A percentile compares a stretch with the other conserved stretches of the same genome.
Conservation (phyloP, 208 protist genomes). For the Trypanosoma melophagium region DNA sequence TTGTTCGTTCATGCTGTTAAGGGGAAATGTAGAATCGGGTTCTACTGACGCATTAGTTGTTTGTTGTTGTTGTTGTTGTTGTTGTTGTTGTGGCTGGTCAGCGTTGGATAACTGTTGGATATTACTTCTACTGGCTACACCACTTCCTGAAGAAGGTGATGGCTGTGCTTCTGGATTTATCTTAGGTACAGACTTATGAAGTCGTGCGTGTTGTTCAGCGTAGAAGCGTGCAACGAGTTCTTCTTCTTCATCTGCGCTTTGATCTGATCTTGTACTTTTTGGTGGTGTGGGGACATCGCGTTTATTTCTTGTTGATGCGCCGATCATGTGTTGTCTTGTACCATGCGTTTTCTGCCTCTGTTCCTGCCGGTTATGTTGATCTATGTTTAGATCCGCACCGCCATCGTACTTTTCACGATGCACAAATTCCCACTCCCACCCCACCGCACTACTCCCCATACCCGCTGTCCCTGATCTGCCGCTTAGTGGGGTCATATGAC, state of each 20-base stretch:
- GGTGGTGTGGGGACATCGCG: not conserved
- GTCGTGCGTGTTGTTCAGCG: not conserved
- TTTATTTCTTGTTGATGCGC: not conserved
- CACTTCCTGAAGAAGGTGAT: too few species aligned
- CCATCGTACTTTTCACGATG: not conserved
- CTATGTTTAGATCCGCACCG: not conserved
- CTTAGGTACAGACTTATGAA: not conserved
- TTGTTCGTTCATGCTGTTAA: not conserved
- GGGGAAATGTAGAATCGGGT: not conserved
- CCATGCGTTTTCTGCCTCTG: not conserved
- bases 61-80: not conserved
- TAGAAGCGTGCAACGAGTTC: conserved; percentile 12
- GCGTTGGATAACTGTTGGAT: not conserved
- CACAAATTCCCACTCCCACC: not conserved
- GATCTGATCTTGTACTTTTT: not conserved
- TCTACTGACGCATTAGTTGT: not conserved
- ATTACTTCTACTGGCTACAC: too few species aligned
- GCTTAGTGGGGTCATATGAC: not conserved
- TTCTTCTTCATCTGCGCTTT: not conserved
- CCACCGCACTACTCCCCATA: not conserved
- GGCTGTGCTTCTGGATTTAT: too few species aligned
- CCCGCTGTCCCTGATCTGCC: not conserved
- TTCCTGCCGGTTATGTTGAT: not conserved
- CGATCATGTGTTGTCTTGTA: too few species aligned
- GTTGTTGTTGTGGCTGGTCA: not conserved